Evolutionary conservation across 345 rosid genomes (phyloP), one percentile per base, ranked within the genome.

Genomic region (Citrus glauca): DNA sequence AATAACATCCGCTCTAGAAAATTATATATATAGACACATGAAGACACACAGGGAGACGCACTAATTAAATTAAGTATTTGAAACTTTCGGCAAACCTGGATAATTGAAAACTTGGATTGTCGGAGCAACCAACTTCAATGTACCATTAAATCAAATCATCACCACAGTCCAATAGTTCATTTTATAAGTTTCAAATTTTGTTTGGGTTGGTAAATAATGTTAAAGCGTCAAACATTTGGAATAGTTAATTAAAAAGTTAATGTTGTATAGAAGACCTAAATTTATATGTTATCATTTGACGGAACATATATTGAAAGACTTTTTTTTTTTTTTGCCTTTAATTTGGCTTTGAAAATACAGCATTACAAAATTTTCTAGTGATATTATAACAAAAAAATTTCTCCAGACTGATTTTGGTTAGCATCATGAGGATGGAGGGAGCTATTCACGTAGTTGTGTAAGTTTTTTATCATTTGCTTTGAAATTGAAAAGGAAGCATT

Each of bases 171-270:
- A 33, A 5, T 33, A 33, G 7, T 33, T 38, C 59, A 24, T 37
- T 20, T 70, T 48, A 9, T 4, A 32, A 35, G 13, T 27, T 27
- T 25, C 1, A 32, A 32, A 10, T 25, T 60, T 69, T 42, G 65
- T 25, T 57, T 64, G 57, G 59, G 66, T 62, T 50, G 56, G 63
- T 57, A 28, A 66, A 25, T 38, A 38, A 68, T 38, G 11, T 14
- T 53, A 17, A 53, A 56, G 63, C 16, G 75, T 72, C 50, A 40
- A 62, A 55, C 76, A 75, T 68, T 71, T 65, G 57, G 57, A 53
- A 17, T 17, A 53, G 57, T 53, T 53, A 16, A 53, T 53, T 53
- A 4, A 53, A 5, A 53, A 5, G 22, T 53, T 53, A 16, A 14
- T 17, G 57, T 5, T 53, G 17, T 53, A 17, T 50, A 17, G 7